Evolutionary conservation across 2,329 filamentous ascomycete species (phyloP).

Genomic region (Rutstroemia sp.): DNA sequence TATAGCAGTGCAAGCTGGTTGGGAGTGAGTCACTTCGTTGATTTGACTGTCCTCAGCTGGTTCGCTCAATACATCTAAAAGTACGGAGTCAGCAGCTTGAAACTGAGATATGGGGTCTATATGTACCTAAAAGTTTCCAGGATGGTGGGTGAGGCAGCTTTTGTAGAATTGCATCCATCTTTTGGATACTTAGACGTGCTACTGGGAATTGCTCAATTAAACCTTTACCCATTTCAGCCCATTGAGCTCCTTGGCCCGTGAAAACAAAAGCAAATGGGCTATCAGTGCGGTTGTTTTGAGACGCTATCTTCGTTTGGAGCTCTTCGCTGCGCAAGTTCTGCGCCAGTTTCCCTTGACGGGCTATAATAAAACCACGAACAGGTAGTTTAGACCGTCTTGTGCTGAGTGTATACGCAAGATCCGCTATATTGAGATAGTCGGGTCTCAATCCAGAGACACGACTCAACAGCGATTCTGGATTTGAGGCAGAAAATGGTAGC

Average conservation of each 20-base stretch:
- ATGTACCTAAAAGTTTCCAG: background rate
- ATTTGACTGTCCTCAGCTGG: background rate
- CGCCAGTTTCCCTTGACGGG: background rate
- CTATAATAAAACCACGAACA: background rate
- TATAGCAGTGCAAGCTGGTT: slow-evolving; percentile 38
- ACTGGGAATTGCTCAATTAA: slow-evolving; percentile 7
- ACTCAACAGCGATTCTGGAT: background rate
- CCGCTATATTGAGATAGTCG: background rate
- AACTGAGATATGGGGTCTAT: background rate
- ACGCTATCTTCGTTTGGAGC: background rate
- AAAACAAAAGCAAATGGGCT: slow-evolving; percentile 15
- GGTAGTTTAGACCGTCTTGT: background rate
- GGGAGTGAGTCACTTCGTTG: slow-evolving; percentile 25
- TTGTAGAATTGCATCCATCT: background rate
- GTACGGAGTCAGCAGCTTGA: background rate
- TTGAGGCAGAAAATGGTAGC: background rate
- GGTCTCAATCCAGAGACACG: background rate
- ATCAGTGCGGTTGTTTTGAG: background rate
- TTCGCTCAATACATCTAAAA: background rate
- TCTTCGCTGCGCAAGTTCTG: background rate
- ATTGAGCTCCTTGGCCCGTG: slow-evolving; percentile 27
- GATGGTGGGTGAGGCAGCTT: background rate
- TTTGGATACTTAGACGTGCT: slow-evolving; percentile 14
- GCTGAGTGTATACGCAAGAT: background rate
- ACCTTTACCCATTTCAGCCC: slow-evolving; percentile 21